Base-by-base conservation (phyloP, 1,139 yeast genomes). In the Diutina mesorugosa region DNA sequence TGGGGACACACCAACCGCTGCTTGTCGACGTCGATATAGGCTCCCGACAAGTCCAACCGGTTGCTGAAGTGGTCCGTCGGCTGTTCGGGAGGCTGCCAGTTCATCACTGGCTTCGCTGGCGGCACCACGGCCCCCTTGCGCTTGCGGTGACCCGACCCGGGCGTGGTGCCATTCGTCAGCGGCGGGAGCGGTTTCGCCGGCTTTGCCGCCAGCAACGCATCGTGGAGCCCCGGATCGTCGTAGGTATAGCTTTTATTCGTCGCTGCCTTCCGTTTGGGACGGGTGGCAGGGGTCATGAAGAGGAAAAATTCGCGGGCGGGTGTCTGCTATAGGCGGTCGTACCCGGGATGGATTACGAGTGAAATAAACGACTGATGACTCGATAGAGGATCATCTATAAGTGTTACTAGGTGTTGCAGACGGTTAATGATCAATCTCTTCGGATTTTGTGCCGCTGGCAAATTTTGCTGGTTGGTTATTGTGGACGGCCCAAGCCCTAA, bases 251-350 rank as follows among this genome's bases (percentile, higher is more conserved):
- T 68, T 65, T 73, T 76, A 63, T 74, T 75, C 54, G 67, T 69
- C 29, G 81, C 69, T 29, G 80, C 80, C 64, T 74, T 75, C 55
- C 81, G 66, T 61, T 70, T 73, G 38, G 81, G 81, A 59, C 81
- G 65, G 16, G 61, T 56, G 60, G 59, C 59, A 12, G 35, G 32
- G 55, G 50, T 21, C 51, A 47, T 47, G 38, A 29, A 14, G 51
- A 12, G 28, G 26, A 47, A n/a, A 21, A 26, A 26, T 46, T 18
- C 41, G 41, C 41, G 41, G 41, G 41, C 41, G 41, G 41, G 41
- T 35, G 14, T 10, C 14, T 35, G 41, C 10, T 35, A 35, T 10
- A 35, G 41, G 6, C 2, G 38, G 12, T n/a, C n/a, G 14, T 35
- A 6, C 14, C n/a, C 41, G 12, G 10, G 41, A n/a, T 12, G 41